phyloP scores from a whole-genome alignment of 805 yeast species.

The Cyberlindnera veronae region DNA sequence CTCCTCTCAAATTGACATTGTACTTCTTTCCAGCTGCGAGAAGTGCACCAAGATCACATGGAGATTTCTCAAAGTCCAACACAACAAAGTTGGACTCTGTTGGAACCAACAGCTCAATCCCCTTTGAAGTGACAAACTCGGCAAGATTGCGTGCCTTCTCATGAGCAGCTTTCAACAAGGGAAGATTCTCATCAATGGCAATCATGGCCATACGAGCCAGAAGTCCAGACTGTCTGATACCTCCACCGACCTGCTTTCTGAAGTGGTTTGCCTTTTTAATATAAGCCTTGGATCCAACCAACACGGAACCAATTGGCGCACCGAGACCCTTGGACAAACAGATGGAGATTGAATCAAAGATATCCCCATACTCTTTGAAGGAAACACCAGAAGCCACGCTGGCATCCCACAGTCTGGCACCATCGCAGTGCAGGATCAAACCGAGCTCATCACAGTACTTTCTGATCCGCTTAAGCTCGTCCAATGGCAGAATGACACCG shows the following conservation, averaged over 20 bases:
- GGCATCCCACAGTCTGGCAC: slow-evolving; percentile 94
- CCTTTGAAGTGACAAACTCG: slow-evolving; percentile 47
- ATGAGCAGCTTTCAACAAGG: slow-evolving; percentile 46
- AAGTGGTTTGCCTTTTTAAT: slow-evolving; percentile 77
- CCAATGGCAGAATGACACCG: slow-evolving; percentile 79
- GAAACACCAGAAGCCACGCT: slow-evolving; percentile 54
- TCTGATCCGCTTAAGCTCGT: slow-evolving; percentile 69
- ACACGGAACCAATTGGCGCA: slow-evolving; percentile 88
- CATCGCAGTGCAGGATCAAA: slow-evolving; percentile 78
- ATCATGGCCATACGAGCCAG: slow-evolving; percentile 75
- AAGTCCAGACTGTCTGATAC: slow-evolving; percentile 85
- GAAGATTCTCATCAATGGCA: slow-evolving; percentile 69
- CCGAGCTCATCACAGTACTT: slow-evolving; percentile 62
- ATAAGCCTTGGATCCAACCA: slow-evolving; percentile 62
- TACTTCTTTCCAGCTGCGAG: slow-evolving; percentile 53
- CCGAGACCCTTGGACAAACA: slow-evolving; percentile 89
- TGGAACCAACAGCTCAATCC: slow-evolving; percentile 65
- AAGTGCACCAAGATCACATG: slow-evolving; percentile 53
- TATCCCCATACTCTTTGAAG: slow-evolving; percentile 63
- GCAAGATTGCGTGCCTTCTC: slow-evolving; percentile 48
- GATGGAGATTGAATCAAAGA: slow-evolving; percentile 85
- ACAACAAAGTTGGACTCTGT: slow-evolving; percentile 83
- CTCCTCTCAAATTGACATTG: slow-evolving; percentile 39
- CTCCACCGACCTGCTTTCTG: slow-evolving; percentile 92
- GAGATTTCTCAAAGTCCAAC: slow-evolving; percentile 47